A percentile compares a stretch with the other conserved stretches of the same genome.
Evolutionary conservation across 2,329 filamentous ascomycete genomes (phyloP).

Genomic region (Colletotrichum viniferum): DNA sequence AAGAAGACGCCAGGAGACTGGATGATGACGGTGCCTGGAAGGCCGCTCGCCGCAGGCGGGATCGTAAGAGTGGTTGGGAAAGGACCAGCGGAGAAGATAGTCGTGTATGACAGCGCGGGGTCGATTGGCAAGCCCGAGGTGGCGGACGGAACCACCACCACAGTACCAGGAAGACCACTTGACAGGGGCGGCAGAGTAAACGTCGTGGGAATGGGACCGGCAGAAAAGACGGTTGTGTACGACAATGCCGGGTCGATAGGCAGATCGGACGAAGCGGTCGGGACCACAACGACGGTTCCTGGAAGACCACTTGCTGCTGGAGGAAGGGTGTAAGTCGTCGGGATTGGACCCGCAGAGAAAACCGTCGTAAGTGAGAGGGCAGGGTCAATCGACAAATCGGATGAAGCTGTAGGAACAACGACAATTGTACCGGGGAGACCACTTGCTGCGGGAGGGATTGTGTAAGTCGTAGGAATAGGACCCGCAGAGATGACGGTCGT

Average conservation of each 20-base stretch:
- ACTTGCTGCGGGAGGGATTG: not conserved
- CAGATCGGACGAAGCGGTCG: not conserved
- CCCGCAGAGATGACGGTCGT: not conserved
- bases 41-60: not conserved
- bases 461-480: not conserved
- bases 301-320: not conserved
- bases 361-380: not conserved
- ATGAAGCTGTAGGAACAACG: not conserved
- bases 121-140: not conserved
- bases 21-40: not conserved
- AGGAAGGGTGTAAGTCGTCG: not conserved
- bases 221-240: not conserved
- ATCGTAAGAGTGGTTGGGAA: not conserved
- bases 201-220: not conserved
- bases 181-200: not conserved
- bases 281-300: not conserved
- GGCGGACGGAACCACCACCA: not conserved
- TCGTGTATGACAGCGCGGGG: not conserved
- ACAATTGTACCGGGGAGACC: not conserved
- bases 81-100: not conserved
- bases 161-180: not conserved
- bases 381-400: not conserved
- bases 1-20: not conserved
- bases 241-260: not conserved
- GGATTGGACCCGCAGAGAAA: not conserved